phyloP scores from a whole-genome alignment of 2,329 filamentous ascomycete genomes.

The Shiraia bambusicola region DNA sequence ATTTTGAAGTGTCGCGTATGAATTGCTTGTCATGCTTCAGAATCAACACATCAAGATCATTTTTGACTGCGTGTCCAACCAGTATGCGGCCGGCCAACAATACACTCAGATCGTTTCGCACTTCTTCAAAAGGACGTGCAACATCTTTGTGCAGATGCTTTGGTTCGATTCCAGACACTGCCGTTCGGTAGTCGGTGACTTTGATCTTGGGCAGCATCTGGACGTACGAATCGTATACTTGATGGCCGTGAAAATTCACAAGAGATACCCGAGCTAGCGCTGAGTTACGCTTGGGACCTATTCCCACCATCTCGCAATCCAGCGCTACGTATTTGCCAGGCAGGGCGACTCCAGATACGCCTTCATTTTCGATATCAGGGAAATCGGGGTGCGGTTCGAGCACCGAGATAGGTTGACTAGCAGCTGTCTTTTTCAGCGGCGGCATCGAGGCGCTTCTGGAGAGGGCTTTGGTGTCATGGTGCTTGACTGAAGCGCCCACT shows the following conservation, averaged over 20 bases:
- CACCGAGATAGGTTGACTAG: slow-evolving; percentile 56
- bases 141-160: slow-evolving; percentile 63
- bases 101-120: slow-evolving; percentile 69
- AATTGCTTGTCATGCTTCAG: slow-evolving; percentile 77
- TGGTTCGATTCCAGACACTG: slow-evolving; percentile 77
- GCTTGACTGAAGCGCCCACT: slow-evolving; percentile 37
- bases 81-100: slow-evolving; percentile 72
- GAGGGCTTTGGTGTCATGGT: slow-evolving; percentile 48
- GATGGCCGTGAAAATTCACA: slow-evolving; percentile 89
- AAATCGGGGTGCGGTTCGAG: slow-evolving; percentile 46
- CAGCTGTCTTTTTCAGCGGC: slow-evolving; percentile 49
- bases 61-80: slow-evolving; percentile 80
- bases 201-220: slow-evolving; percentile 64
- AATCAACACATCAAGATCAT: slow-evolving; percentile 73
- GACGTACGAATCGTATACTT: slow-evolving; percentile 94
- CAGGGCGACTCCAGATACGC: slow-evolving; percentile 57
- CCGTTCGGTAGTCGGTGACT: slow-evolving; percentile 88
- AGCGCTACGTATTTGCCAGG: slow-evolving; percentile 89
- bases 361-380: slow-evolving; percentile 48
- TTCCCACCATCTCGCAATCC: slow-evolving; percentile 98
- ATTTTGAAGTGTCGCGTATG: slow-evolving; percentile 81
- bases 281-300: slow-evolving; percentile 67
- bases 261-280: slow-evolving; percentile 83
- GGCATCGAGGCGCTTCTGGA: slow-evolving; percentile 39
- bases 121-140: slow-evolving; percentile 65